Percentiles rank a stretch among this genome's conserved stretches.
Conservation (phyloP, 805 yeast genomes). For the Barnettozyma pratensis region DNA sequence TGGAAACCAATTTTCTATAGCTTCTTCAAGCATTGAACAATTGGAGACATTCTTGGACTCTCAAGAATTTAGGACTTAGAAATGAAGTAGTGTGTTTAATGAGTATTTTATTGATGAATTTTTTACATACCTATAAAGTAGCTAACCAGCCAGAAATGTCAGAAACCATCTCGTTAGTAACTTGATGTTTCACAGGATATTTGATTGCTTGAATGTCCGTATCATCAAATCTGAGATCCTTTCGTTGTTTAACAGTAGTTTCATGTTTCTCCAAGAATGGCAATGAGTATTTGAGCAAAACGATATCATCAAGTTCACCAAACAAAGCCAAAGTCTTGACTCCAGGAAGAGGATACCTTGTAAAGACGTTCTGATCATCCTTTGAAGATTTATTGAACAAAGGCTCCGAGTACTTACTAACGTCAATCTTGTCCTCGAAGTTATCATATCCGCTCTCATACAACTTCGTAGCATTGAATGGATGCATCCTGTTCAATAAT, state of each 20-base stretch:
- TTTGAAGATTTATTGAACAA: slow-evolving; percentile 9
- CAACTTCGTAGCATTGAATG: background rate
- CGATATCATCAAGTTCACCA: slow-evolving; percentile 16
- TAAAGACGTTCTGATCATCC: slow-evolving; percentile 13
- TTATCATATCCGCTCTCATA: background rate
- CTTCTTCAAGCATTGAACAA: slow-evolving; percentile 2
- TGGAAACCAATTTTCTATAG: background rate
- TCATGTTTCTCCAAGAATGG: slow-evolving; percentile 11
- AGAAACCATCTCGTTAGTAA: slow-evolving; percentile 15
- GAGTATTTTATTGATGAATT: too few species aligned
- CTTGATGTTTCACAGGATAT: slow-evolving; percentile 16
- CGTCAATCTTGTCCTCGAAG: background rate
- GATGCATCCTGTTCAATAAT: slow-evolving; percentile 11
- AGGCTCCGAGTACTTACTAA: background rate
- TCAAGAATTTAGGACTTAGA: background rate
- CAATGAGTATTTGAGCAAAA: slow-evolving; percentile 9
- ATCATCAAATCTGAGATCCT: background rate
- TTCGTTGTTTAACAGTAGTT: background rate
- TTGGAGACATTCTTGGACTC: slow-evolving; percentile 2
- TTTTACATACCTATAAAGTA: slow-evolving; percentile 4
- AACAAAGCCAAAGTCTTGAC: slow-evolving; percentile 18
- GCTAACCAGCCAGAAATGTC: slow-evolving; percentile 18
- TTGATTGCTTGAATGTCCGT: slow-evolving; percentile 11
- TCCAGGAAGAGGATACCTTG: slow-evolving; percentile 7
- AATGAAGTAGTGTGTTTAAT: too few species aligned